Evolutionary conservation across 2,329 filamentous ascomycete species (phyloP), one percentile per base, ranked within the genome.

Genomic region (Botryotinia globosa): DNA sequence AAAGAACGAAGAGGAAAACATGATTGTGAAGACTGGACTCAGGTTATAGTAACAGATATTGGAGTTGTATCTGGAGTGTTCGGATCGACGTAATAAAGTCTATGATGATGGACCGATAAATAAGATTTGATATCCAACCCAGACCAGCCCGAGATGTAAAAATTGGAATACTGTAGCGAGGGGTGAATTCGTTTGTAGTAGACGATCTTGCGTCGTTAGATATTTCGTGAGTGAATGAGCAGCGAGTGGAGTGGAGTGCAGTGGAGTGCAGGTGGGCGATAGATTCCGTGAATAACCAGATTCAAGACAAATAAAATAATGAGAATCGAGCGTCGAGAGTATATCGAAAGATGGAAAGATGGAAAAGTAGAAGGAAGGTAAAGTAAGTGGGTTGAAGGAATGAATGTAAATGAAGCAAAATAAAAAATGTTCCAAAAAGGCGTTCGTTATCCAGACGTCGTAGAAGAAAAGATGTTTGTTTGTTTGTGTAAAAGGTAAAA

Each of bases 1-100:
- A 37, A 75, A 69, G 68, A 64, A 72, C 69, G 70, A 71, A 45
- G 74, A 74, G 64, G 74, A 76, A 74, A 74, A 74, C 78, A 79
- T 78, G 16, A n/a, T 22, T 29, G 62, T 59, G 32, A 39, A 51
- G 64, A 58, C n/a, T n/a, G n/a, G n/a, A n/a, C n/a, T n/a, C n/a
- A n/a, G n/a, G n/a, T n/a, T n/a, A n/a, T n/a, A n/a, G n/a, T 18
- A 42, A 32, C 25, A 42, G 54, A 16, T 51, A 32, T 18, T 22
- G 6, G 12, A 25, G 65, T 44, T 56, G 39, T 61, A 59, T 68
- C 32, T 37, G 6, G 22, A 56, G 56, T 20, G 45, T 32, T 61
- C 51, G 29, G 63, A 59, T 72, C 54, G 14, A 45, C 14, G 16
- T 39, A 34, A 66, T 66, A 37, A 56, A 37, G 32, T 34, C 18